These are phyloP conservation scores for Talaromyces ruber DNA, from an alignment of 495 filamentous ascomycete genomes.

Conservation along the genomic window DNA sequence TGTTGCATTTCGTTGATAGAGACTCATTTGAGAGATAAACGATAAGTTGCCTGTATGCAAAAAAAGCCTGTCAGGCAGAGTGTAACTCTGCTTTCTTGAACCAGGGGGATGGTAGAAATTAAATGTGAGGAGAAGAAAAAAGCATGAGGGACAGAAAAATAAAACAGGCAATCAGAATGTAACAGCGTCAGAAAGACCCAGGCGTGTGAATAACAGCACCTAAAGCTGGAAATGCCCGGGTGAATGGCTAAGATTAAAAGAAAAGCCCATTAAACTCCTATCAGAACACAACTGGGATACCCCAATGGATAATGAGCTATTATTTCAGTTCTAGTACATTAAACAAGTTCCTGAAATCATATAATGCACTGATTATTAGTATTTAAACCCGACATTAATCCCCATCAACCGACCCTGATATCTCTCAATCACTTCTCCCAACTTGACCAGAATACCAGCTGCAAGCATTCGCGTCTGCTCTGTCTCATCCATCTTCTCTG, in stretches of 20 bases:
- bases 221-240: not conserved
- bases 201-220: not conserved
- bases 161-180: not conserved
- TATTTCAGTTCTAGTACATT: not conserved
- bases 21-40: not conserved
- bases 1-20: conserved; percentile 1
- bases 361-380: conserved; percentile 12
- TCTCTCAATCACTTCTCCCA: conserved; percentile 72
- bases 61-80: not conserved
- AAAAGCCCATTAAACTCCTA: not conserved
- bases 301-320: not conserved
- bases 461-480: conserved; percentile 48
- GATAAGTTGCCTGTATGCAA: not conserved
- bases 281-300: not conserved
- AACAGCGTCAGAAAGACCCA: not conserved
- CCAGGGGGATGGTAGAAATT: not conserved
- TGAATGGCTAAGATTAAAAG: not conserved
- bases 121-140: not conserved
- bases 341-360: not conserved
- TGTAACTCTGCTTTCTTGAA: not conserved
- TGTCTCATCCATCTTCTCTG: conserved; percentile 6
- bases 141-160: not conserved
- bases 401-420: conserved; percentile 57
- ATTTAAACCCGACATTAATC: conserved; percentile 39
- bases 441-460: conserved; percentile 72